These are phyloP conservation scores for Dothideomycetes sp. DNA, from an alignment of 2,329 filamentous ascomycete species.

Conservation along the genomic window DNA sequence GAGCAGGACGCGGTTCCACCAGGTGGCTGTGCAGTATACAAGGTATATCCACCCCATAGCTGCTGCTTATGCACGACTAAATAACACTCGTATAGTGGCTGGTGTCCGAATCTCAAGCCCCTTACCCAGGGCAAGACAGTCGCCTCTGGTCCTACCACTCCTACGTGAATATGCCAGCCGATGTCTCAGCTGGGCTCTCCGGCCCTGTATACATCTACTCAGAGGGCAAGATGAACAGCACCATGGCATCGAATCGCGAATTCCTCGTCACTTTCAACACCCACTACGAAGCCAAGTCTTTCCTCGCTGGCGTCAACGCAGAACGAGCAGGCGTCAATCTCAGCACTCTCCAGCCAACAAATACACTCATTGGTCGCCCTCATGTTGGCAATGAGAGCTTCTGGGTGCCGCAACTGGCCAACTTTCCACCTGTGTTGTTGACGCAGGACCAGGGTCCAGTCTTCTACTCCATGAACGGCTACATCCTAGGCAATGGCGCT, in stretches of 20 bases:
- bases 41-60: too few species aligned
- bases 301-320: constrained; percentile 15
- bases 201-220: constrained; percentile 18
- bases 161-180: constrained; percentile 17
- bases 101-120: constrained; percentile 10
- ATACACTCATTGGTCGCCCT: constrained; percentile 7
- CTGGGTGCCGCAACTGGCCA: constrained; percentile 15
- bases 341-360: not conserved
- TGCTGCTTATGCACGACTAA: too few species aligned
- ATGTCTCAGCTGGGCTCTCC: constrained; percentile 16
- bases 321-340: constrained; percentile 1
- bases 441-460: constrained; percentile 9
- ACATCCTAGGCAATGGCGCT: constrained; percentile 19
- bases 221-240: constrained; percentile 15
- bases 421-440: constrained; percentile 11
- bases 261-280: constrained; percentile 17
- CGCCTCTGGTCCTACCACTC: constrained; percentile 15
- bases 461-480: constrained; percentile 18
- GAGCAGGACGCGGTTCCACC: constrained; percentile 14
- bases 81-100: too few species aligned
- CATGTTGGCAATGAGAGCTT: constrained; percentile 11
- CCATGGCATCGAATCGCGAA: constrained; percentile 17
- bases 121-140: not conserved
- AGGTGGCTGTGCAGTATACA: constrained; percentile 17
- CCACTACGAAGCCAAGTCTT: constrained; percentile 16